These are phyloP conservation scores for Balamuthia mandrillaris DNA, from an alignment of 208 protist genomes.

Conservation along the genomic window DNA sequence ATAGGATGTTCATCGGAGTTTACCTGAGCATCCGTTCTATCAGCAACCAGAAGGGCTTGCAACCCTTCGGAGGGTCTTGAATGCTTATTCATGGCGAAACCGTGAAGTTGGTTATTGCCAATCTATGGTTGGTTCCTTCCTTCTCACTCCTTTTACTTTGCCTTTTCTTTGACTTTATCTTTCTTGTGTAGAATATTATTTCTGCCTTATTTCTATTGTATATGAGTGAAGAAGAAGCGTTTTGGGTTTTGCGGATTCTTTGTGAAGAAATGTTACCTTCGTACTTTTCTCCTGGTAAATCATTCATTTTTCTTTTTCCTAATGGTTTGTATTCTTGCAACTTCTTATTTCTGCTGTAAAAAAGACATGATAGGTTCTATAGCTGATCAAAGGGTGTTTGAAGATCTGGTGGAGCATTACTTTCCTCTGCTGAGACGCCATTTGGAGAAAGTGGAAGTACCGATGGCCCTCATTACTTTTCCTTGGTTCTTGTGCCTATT, in stretches of 20 bases:
- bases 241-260: conserved; percentile 34
- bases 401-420: conserved; percentile 30
- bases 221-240: background rate
- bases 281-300: conserved; percentile 18
- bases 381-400: conserved; percentile 25
- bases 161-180: background rate
- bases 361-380: conserved; percentile 37
- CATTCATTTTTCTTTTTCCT: background rate
- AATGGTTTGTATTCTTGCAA: background rate
- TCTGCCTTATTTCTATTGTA: background rate
- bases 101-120: background rate
- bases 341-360: background rate
- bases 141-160: background rate
- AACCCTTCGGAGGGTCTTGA: background rate
- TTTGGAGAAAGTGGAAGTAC: background rate
- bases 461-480: conserved; percentile 29
- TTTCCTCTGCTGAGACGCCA: conserved; percentile 13
- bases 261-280: conserved; percentile 59
- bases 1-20: background rate
- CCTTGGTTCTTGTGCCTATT: conserved; percentile 72
- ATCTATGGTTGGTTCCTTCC: background rate
- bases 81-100: background rate
- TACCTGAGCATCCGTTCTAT: background rate
- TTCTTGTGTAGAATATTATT: background rate
- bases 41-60: background rate